Evolutionary conservation across 73 alveolate species (phyloP), one percentile per base, ranked within the genome.

Genomic region (Paraurostyla sp.): DNA sequence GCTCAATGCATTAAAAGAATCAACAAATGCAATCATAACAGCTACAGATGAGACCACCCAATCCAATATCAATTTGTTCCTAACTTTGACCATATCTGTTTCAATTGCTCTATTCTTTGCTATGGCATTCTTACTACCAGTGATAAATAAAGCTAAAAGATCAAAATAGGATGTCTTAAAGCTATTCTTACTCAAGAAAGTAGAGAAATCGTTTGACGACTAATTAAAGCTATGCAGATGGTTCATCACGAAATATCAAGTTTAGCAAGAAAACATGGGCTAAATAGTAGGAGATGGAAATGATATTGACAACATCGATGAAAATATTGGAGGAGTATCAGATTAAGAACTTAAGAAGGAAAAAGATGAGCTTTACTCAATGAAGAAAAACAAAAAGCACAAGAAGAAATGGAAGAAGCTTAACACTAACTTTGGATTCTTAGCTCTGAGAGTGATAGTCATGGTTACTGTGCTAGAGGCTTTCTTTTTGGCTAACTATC

Each of bases 71-170:
- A 25, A 35, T 6, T 56, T 63, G 20, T 65, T 83, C 78, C 25
- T 83, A 63, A 29, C 60, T 32, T 51, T 83, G 18, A 57, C 65
- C 18, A 71, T 85, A 0, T 51, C 57, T 11, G 93, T 85, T 0
- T 49, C 93, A 35, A 50, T 80, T 51, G 62, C 88, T 36, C 71
- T 85, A 18, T 35, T 68, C 38, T 50, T 85, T 33, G 80, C 93
- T 0, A 32, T 85, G 60, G 59, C 51, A 3, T 49, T 85, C 32
- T 48, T 85, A 52, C 41, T 71, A 3, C 88, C 88, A 18, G 82
- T 85, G 25, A 85, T 85, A 2, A 38, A 35, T 25, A 68, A 51
- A 25, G 93, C 82, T 30, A 75, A 85, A 29, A 42, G 30, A n/a
- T 60, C 65, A 35, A 69, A 85, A 46, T 29, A 68, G 23, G 58